phyloP scores from a whole-genome alignment of 495 filamentous ascomycete species.

The Aspergillus cristatus region DNA sequence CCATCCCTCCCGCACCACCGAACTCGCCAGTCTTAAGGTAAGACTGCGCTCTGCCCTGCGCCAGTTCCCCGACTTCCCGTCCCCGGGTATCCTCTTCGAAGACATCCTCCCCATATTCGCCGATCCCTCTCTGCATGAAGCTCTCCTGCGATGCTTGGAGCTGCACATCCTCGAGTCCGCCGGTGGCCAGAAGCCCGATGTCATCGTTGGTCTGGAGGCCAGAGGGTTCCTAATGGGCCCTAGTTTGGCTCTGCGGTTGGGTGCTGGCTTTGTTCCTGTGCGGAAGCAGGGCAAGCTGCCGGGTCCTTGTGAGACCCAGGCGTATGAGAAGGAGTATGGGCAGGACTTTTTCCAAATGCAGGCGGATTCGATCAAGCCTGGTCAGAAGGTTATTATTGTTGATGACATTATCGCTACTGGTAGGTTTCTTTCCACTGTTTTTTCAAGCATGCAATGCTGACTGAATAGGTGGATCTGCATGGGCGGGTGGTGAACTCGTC shows the following conservation, averaged over 20 bases:
- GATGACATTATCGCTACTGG: slow-evolving; percentile 99
- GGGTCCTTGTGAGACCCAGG: slow-evolving; percentile 71
- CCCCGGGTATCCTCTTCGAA: slow-evolving; percentile 91
- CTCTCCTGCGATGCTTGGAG: slow-evolving; percentile 78
- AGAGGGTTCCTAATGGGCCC: slow-evolving; percentile 95
- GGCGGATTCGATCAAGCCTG: slow-evolving; percentile 67
- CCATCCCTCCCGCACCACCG: slow-evolving; percentile 63
- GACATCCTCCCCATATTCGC: slow-evolving; percentile 97
- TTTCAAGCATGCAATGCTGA: too few relatives aligned
- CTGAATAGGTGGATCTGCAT: slow-evolving; percentile 73
- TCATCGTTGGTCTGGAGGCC: slow-evolving; percentile 88
- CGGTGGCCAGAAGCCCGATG: slow-evolving; percentile 59
- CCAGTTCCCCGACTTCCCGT: slow-evolving; percentile 90
- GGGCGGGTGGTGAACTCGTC: slow-evolving; percentile 78
- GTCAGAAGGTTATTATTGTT: slow-evolving; percentile 84
- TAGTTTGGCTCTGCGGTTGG: slow-evolving; percentile 72
- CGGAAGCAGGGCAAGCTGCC: slow-evolving; percentile 96
- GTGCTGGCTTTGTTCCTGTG: slow-evolving; percentile 87
- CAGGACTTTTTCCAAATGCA: slow-evolving; percentile 97
- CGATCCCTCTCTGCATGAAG: slow-evolving; percentile 60
- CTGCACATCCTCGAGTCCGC: slow-evolving; percentile 58
- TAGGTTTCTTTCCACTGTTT: slow-evolving; percentile 33
- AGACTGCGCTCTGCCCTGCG: slow-evolving; percentile 52
- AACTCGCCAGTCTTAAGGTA: slow-evolving; percentile 93
- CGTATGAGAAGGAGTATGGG: slow-evolving; percentile 93